These are phyloP conservation scores for Pachysolen tannophilus DNA, from an alignment of 805 yeast genomes.

Conservation along the genomic window DNA sequence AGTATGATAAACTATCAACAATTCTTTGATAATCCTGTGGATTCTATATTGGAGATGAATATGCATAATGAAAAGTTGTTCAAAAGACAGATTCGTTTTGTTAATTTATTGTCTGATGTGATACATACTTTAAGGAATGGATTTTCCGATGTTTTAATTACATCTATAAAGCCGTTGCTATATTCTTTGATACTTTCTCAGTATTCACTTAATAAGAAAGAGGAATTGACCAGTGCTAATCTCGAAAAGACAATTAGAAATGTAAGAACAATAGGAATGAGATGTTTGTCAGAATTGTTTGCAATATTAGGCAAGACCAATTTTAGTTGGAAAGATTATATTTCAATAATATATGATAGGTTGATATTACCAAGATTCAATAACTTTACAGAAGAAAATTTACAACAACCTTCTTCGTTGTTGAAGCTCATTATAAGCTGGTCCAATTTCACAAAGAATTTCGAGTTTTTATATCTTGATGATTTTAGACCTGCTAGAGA, in stretches of 20 bases:
- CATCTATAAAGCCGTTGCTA: constrained; percentile 49
- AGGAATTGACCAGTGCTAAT: constrained; percentile 15
- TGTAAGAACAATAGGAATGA: constrained; percentile 62
- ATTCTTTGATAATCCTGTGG: constrained; percentile 20
- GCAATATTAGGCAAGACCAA: constrained; percentile 35
- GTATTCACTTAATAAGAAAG: constrained; percentile 22
- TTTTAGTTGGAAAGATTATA: constrained; percentile 49
- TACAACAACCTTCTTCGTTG: constrained; percentile 76
- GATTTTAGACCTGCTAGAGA: constrained; percentile 47
- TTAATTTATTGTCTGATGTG: constrained; percentile 50
- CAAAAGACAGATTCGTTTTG: constrained; percentile 55
- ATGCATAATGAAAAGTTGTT: constrained; percentile 25
- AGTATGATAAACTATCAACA: constrained; percentile 38
- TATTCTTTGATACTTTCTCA: constrained; percentile 51
- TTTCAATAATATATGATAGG: constrained; percentile 39
- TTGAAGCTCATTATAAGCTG: constrained; percentile 58
- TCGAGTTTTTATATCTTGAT: constrained; percentile 46
- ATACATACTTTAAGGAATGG: constrained; percentile 52
- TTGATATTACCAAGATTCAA: constrained; percentile 59
- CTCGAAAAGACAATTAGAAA: constrained; percentile 41
- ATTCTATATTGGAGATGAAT: constrained; percentile 11
- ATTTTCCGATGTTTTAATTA: constrained; percentile 37
- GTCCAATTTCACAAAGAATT: constrained; percentile 38
- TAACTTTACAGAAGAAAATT: constrained; percentile 66
- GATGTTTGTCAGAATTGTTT: constrained; percentile 52